phyloP scores from a whole-genome alignment of 148 eudicot genomes.

The Amaranthus palmeri region DNA sequence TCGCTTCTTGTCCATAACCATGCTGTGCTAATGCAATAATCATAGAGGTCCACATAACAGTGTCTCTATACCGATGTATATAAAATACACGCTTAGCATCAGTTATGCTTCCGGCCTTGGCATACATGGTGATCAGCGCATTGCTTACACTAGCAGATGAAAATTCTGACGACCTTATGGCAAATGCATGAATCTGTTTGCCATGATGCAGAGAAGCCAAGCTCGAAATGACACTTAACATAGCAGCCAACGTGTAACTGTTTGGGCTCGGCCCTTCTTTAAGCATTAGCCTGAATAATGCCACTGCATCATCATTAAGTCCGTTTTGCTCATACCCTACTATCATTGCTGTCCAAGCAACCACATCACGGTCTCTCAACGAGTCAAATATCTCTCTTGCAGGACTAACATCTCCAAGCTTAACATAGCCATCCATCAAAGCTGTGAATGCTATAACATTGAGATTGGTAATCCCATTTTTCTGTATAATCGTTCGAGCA shows the following conservation, averaged over 20 bases:
- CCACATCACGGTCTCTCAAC: constrained; percentile 31
- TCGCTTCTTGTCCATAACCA: constrained; percentile 43
- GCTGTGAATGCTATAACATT: constrained; percentile 40
- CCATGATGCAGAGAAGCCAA: constrained; percentile 38
- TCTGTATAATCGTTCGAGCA: constrained; percentile 31
- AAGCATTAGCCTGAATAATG: constrained; percentile 33
- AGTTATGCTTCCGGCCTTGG: constrained; percentile 33
- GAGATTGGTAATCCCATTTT: constrained; percentile 28
- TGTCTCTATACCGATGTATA: constrained; percentile 21
- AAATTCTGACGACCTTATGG: constrained; percentile 31
- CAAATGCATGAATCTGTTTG: constrained; percentile 38
- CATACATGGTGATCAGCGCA: constrained; percentile 37
- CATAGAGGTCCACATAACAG: constrained; percentile 46
- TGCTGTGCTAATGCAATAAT: constrained; percentile 46
- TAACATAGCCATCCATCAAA: constrained; percentile 43
- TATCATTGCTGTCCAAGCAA: constrained; percentile 47
- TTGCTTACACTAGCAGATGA: constrained; percentile 36
- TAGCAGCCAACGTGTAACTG: constrained; percentile 38
- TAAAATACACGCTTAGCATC: constrained; percentile 27
- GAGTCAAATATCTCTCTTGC: constrained; percentile 40
- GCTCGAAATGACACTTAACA: constrained; percentile 33
- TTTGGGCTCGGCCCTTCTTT: constrained; percentile 43
- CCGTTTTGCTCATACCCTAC: constrained; percentile 42
- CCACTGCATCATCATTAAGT: constrained; percentile 31
- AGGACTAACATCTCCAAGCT: constrained; percentile 35